Evolutionary conservation across 2,329 filamentous ascomycete genomes (phyloP).

Genomic region (Monosporascus ibericus): DNA sequence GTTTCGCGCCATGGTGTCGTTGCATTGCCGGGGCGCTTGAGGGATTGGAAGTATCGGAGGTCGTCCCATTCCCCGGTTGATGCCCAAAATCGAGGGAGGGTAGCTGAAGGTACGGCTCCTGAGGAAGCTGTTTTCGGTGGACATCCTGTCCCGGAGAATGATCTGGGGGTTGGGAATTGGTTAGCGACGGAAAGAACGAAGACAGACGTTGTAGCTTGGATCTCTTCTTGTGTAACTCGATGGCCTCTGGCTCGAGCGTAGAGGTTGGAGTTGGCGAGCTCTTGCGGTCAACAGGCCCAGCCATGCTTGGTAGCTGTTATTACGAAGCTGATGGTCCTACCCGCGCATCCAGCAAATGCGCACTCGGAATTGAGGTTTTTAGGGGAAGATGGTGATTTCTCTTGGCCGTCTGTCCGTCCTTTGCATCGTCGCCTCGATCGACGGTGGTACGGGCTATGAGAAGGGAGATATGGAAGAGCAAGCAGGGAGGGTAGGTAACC

Average conservation of each 20-base stretch:
- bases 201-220: slow-evolving; percentile 22
- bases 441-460: slow-evolving; percentile 2
- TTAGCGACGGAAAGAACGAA: slow-evolving; percentile 27
- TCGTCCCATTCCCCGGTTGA: not conserved
- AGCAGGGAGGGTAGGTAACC: slow-evolving; percentile 3
- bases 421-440: slow-evolving; percentile 2
- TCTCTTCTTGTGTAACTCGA: not conserved
- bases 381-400: not conserved
- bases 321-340: too few species aligned
- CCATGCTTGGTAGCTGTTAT: not conserved
- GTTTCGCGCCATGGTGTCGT: slow-evolving; percentile 7
- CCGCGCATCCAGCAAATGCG: too few species aligned
- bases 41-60: slow-evolving; percentile 1
- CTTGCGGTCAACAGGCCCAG: not conserved
- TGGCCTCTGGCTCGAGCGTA: slow-evolving; percentile 13
- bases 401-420: not conserved
- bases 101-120: slow-evolving; percentile 9
- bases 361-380: too few species aligned
- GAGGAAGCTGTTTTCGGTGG: slow-evolving; percentile 22
- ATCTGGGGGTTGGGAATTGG: slow-evolving; percentile 17
- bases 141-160: slow-evolving; percentile 6
- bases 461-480: slow-evolving; percentile 3
- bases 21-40: slow-evolving; percentile 3
- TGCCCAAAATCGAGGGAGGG: slow-evolving; percentile 9
- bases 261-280: not conserved